Conservation (phyloP, 768 basidiomycete species). For the Austroboletus eburneus region DNA sequence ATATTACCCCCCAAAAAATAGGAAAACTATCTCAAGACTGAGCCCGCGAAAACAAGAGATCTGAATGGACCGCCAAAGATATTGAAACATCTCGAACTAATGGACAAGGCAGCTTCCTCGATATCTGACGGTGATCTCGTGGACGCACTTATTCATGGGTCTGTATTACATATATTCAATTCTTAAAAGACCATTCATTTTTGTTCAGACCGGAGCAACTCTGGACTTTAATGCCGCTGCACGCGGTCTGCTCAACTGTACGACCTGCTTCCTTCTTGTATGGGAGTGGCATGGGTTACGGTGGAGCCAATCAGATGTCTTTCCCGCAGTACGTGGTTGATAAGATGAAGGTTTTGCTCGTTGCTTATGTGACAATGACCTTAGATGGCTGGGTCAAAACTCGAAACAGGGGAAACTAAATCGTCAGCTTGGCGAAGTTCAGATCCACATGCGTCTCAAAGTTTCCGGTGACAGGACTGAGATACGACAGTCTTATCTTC, state of each 20-base stretch:
- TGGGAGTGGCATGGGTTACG: conserved; percentile 64
- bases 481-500: conserved; percentile 88
- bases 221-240: conserved; percentile 92
- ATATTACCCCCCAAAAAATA: conserved; percentile 31
- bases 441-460: conserved; percentile 92
- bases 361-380: neutral
- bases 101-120: conserved; percentile 85
- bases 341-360: neutral
- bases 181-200: neutral
- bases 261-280: conserved; percentile 82
- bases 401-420: conserved; percentile 84
- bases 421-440: conserved; percentile 82
- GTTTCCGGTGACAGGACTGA: conserved; percentile 89
- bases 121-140: conserved; percentile 95
- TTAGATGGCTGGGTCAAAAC: conserved; percentile 96
- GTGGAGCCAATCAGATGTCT: conserved; percentile 59
- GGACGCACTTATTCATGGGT: conserved; percentile 93
- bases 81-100: conserved; percentile 72
- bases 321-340: conserved; percentile 74
- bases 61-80: conserved; percentile 57
- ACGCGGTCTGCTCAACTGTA: conserved; percentile 88
- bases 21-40: conserved; percentile 94
- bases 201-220: conserved; percentile 81
- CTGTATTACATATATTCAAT: neutral
- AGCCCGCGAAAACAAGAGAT: conserved; percentile 58